Conservation (phyloP, 768 basidiomycete species). For the Lactarius hatsudake region DNA sequence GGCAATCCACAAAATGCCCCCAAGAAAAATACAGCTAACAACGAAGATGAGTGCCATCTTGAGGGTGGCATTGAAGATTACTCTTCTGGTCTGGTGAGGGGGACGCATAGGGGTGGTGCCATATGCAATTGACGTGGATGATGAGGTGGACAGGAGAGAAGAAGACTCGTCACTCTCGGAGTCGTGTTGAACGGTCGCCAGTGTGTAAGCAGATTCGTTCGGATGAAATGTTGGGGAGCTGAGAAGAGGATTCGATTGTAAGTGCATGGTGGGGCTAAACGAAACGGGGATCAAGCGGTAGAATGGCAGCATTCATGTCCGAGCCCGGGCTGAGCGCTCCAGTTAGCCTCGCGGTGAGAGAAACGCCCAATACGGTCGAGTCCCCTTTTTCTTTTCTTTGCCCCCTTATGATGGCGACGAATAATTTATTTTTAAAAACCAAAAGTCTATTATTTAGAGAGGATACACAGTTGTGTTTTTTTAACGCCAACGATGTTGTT, state of each 20-base stretch:
- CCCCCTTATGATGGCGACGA: not conserved
- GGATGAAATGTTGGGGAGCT: conserved; percentile 27
- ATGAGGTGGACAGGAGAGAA: conserved; percentile 29
- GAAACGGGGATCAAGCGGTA: not conserved
- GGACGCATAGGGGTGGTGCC: conserved; percentile 33
- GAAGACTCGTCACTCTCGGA: conserved; percentile 22
- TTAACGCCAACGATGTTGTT: not conserved
- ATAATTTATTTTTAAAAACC: not conserved
- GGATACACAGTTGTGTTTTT: not conserved
- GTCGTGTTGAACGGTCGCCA: conserved; percentile 50
- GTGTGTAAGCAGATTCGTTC: conserved; percentile 58
- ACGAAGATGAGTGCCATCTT: conserved; percentile 82
- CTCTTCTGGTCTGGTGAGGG: conserved; percentile 44
- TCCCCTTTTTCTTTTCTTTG: not conserved
- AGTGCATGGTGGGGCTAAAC: not conserved
- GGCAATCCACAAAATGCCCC: conserved; percentile 74
- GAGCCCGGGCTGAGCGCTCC: not conserved
- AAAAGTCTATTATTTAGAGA: not conserved
- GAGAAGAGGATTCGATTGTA: conserved; percentile 6
- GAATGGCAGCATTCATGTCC: not conserved
- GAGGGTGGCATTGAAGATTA: conserved; percentile 76
- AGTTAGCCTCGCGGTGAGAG: not conserved
- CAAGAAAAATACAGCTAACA: conserved; percentile 65
- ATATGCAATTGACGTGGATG: conserved; percentile 38
- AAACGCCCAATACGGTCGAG: not conserved